Base-by-base conservation (phyloP, 140 eudicot genomes). In the Anethum foeniculum region DNA sequence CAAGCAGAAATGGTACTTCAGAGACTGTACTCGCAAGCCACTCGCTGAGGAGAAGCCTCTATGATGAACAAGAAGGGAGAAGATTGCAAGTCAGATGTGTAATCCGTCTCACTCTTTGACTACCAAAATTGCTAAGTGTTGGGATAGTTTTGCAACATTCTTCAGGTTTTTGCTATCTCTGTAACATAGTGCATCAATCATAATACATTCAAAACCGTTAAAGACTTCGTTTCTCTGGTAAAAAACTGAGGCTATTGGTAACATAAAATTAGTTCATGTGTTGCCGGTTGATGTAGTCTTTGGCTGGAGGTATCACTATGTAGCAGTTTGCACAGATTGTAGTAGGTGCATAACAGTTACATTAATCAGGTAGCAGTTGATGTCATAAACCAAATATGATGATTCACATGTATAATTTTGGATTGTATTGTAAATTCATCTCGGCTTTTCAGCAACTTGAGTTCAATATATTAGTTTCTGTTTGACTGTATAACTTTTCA, bases 11-110 rank as follows among this genome's bases (percentile, higher is more conserved):
- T 0, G 97, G 96, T 25, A 85, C 90, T 75, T 82, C 88, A 0
- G 97, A 93, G 47, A 79, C 81, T 69, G 95, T 91, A 77, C 97
- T 89, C 82, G 83, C 93, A 0, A 87, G 88, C 81, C 89, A 96
- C 12, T 75, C 80, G 75, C 75, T 83, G 11, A 88, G 87, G 89
- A 85, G 89, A 67, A 86, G 56, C 12, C 60, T 85, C 8, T 81
- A 83, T 16, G 85, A 81, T 11, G 89, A 92, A 76, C 91, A 86
- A 75, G 92, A 39, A 39, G 6, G 83, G 11, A 83, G 82, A 81
- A 81, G 87, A 77, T 71, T 84, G 2, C 85, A 34, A 34, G 38
- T 34, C 38, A 34, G 9, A 41, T 41, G 46, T 60, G 30, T 9
- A 1, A n/a, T 23, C 25, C 32, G 67, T 23, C 32, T 60, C 68